A percentile compares a stretch with the other conserved stretches of the same genome.
Evolutionary conservation across 345 rosid genomes (phyloP).

Genomic region (Pugionium dolabratum): DNA sequence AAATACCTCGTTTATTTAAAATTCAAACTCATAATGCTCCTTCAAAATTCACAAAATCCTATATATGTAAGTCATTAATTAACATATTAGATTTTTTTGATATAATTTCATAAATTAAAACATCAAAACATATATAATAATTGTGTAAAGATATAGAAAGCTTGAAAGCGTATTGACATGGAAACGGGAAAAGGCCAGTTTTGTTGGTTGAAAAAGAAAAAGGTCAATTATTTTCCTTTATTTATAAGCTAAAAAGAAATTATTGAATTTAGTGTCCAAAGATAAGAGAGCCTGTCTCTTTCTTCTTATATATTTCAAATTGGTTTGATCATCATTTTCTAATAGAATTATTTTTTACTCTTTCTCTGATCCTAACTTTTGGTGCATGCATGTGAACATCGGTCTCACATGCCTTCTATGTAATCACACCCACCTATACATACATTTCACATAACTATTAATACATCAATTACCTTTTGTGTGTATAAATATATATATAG

Average conservation of each 20-base stretch:
- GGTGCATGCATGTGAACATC: slow-evolving; percentile 37
- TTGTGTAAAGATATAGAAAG: slow-evolving; percentile 18
- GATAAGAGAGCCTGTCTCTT: slow-evolving; percentile 34
- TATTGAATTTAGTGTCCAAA: slow-evolving; percentile 38
- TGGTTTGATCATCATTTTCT: slow-evolving; percentile 26
- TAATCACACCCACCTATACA: slow-evolving; percentile 25
- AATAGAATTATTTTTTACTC: slow-evolving; percentile 2
- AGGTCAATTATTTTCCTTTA: slow-evolving; percentile 42
- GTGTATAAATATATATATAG: slow-evolving; percentile 18
- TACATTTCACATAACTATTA: not conserved
- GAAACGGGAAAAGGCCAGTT: slow-evolving; percentile 40
- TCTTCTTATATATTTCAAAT: slow-evolving; percentile 19
- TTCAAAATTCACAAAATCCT: not conserved
- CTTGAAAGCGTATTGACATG: slow-evolving; percentile 36
- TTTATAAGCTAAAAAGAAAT: slow-evolving; percentile 40
- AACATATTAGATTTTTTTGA: no score
- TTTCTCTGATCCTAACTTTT: slow-evolving; percentile 34
- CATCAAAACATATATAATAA: not conserved
- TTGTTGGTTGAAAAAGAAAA: slow-evolving; percentile 40
- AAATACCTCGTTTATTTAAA: not conserved
- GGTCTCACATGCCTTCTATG: slow-evolving; percentile 37
- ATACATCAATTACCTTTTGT: slow-evolving; percentile 30
- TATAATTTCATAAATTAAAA: not conserved
- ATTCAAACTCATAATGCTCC: slow-evolving; percentile 5
- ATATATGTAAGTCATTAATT: no score